Evolutionary conservation across 441 rosid genomes (phyloP), one percentile per base, ranked within the genome.

Genomic region (Dalechampia spathulata): DNA sequence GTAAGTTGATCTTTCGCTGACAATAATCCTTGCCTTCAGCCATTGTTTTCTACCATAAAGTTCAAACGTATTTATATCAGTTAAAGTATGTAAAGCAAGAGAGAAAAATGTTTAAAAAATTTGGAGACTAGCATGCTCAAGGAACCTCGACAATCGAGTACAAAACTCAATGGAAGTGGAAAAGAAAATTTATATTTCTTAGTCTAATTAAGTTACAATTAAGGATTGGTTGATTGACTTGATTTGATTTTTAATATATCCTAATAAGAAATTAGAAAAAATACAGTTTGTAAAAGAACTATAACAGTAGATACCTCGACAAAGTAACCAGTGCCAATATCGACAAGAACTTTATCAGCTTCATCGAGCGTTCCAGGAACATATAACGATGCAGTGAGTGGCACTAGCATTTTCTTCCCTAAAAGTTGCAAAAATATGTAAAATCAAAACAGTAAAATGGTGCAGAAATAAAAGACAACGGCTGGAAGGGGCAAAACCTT

Each of bases 301-400:
- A n/a, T 3, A 48, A 36, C 44, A 21, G 5, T 61, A 53, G 30
- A 6, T 5, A 85, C 96, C 96, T 92, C 91, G 25, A 89, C 85
- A 77, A 93, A 93, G 80, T 85, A 93, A 21, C 99, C 99, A 52
- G 99, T 89, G 52, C 97, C 97, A 30, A 93, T 80, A 75, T 93
- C 97, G 46, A 93, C 90, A 25, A 93, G 80, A 38, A 90, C 87
- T 37, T 77, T 83, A 53, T 82, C 79, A 23, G 96, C 81, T 13
- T 85, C 95, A 62, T 87, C 89, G 34, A 93, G 96, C 3, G 75
- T 66, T 10, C 96, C 99, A 19, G 96, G 91, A 21, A 85, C 96
- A 52, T 93, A 93, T 13, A 93, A 88, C 37, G 97, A 90, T 0
- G 96, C 96, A 6, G 96, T 90, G 32, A 89, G 87, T 34, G 99